Evolutionary conservation across 306 rosid genomes (phyloP).

Genomic region (Geum urbanum): DNA sequence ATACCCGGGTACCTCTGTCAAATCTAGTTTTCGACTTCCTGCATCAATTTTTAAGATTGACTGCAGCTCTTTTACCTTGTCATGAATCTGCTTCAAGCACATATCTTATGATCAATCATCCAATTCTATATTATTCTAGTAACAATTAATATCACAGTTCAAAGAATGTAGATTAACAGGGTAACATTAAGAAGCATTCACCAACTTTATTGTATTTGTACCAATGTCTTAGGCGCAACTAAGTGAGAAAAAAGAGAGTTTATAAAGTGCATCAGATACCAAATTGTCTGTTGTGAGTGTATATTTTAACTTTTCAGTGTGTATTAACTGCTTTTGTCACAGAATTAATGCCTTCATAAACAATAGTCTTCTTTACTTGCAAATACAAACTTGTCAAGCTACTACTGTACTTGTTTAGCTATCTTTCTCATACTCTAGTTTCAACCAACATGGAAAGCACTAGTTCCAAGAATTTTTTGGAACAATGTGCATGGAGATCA

Average conservation of each 20-base stretch:
- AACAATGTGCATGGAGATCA: not conserved
- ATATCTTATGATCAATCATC: conserved; percentile 26
- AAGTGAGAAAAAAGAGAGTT: not conserved
- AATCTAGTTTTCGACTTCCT: conserved; percentile 42
- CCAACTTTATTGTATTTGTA: not conserved
- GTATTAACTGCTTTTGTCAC: not conserved
- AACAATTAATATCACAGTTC: not conserved
- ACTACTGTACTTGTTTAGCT: not conserved
- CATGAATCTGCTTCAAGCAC: conserved; percentile 53
- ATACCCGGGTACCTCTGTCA: conserved; percentile 55
- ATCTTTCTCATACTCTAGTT: not conserved
- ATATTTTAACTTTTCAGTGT: not conserved
- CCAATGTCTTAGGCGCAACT: not conserved
- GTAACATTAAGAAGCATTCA: not conserved
- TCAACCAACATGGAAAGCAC: too few relatives aligned
- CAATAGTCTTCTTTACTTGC: conserved; percentile 1
- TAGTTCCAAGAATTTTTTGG: not conserved
- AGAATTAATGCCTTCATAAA: not conserved
- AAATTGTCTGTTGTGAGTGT: not conserved
- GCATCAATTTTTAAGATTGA: conserved; percentile 43
- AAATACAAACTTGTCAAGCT: not conserved
- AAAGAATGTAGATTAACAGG: conserved; percentile 1
- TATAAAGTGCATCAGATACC: not conserved
- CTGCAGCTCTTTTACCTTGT: conserved; percentile 57
- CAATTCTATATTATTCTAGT: conserved; percentile 2